These are phyloP conservation scores for Mucor sp. DNA, from an alignment of 371 early-diverging fungal genomes.

Conservation along the genomic window DNA sequence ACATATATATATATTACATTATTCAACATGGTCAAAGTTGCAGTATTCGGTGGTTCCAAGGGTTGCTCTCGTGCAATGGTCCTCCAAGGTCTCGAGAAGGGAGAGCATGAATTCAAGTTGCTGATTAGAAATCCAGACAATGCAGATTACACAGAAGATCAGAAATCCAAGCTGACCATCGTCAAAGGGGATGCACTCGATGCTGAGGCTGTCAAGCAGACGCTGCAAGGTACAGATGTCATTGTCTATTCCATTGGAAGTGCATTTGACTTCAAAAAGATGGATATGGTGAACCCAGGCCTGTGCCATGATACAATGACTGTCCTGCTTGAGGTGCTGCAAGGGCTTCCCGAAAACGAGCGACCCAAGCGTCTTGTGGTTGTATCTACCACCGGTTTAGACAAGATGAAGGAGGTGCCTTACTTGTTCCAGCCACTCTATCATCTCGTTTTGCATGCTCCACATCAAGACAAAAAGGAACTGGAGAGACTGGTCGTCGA, in stretches of 20 bases:
- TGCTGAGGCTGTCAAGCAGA: conserved; percentile 15
- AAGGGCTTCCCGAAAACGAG: conserved; percentile 4
- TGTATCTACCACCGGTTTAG: conserved; percentile 43
- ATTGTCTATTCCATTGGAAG: conserved; percentile 27
- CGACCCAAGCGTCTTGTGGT: conserved; percentile 39
- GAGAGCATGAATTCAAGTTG: conserved; percentile 28
- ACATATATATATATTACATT: neutral
- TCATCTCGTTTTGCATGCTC: conserved; percentile 25
- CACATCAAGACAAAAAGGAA: conserved; percentile 38
- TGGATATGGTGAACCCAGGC: conserved; percentile 11
- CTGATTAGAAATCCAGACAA: conserved; percentile 37
- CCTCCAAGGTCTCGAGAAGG: conserved; percentile 34
- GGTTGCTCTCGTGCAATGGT: conserved; percentile 36
- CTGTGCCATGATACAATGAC: conserved; percentile 19
- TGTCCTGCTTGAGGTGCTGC: conserved; percentile 10
- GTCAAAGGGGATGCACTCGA: conserved; percentile 42
- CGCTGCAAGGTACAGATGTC: conserved; percentile 16
- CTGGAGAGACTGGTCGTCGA: conserved; percentile 29
- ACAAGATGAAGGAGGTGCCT: conserved; percentile 41
- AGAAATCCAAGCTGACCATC: conserved; percentile 31
- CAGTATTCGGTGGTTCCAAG: conserved; percentile 31
- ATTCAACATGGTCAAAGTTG: conserved; percentile 16
- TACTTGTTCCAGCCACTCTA: conserved; percentile 35
- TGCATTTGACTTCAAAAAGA: conserved; percentile 8
- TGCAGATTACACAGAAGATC: conserved; percentile 36